Percentiles rank a stretch among this genome's conserved stretches.
phyloP scores from a whole-genome alignment of 2,329 filamentous ascomycete species.

The Fonsecaea nubica region DNA sequence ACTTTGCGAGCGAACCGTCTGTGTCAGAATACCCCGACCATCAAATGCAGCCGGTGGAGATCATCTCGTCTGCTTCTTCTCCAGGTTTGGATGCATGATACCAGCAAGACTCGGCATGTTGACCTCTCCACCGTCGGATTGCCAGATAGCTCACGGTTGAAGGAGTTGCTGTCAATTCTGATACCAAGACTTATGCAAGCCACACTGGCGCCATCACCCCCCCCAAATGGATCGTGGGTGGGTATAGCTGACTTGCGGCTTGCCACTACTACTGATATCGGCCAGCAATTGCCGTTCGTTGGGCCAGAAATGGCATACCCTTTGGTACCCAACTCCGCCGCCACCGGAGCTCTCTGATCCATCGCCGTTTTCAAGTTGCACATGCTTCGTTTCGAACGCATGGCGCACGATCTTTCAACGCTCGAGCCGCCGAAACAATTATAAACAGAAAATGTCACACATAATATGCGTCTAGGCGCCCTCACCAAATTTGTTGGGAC shows the following conservation, averaged over 20 bases:
- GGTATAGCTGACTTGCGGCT: constrained; percentile 6
- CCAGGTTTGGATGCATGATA: background rate
- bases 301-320: constrained; percentile 10
- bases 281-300: constrained; percentile 3
- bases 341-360: constrained; percentile 3
- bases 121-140: constrained; percentile 13
- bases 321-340: constrained; percentile 2
- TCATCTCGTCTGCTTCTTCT: background rate
- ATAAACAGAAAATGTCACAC: constrained; percentile 20
- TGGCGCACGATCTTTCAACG: constrained; percentile 9
- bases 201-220: constrained; percentile 22
- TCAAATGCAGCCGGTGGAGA: constrained; percentile 6
- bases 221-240: background rate
- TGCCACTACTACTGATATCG: constrained; percentile 11
- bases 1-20: background rate
- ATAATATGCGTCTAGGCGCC: constrained; percentile 4
- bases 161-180: constrained; percentile 1
- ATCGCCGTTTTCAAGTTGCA: constrained; percentile 18
- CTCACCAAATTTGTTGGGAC: constrained; percentile 27
- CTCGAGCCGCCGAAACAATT: background rate
- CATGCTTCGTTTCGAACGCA: constrained; percentile 17
- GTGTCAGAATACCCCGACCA: background rate
- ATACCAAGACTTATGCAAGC: constrained; percentile 27
- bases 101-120: constrained; percentile 7
- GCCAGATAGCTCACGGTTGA: background rate